Conservation (phyloP, 805 yeast genomes). For the Lachancea meyersii region DNA sequence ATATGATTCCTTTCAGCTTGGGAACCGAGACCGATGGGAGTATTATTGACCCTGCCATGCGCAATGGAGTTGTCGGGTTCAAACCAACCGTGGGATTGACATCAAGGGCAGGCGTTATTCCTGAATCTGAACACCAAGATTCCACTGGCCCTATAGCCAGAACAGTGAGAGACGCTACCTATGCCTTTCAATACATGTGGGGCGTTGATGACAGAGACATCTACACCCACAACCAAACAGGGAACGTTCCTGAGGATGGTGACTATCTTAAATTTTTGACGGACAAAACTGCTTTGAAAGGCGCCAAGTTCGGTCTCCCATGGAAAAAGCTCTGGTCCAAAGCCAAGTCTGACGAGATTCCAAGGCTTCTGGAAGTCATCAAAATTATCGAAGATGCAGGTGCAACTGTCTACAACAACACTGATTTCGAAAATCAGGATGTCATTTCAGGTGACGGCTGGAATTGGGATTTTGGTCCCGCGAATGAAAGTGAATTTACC, state of each 20-base stretch:
- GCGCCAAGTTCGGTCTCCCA: constrained; percentile 30
- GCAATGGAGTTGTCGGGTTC: constrained; percentile 27
- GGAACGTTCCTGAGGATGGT: constrained; percentile 28
- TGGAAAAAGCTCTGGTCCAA: constrained; percentile 28
- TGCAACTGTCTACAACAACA: constrained; percentile 28
- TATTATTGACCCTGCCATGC: constrained; percentile 26
- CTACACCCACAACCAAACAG: constrained; percentile 25
- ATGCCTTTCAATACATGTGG: constrained; percentile 28
- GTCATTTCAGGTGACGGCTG: constrained; percentile 28
- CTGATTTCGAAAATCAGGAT: constrained; percentile 23
- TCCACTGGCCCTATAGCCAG: constrained; percentile 27
- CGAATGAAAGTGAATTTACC: constrained; percentile 29
- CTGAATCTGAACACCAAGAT: constrained; percentile 30
- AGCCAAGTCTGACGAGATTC: constrained; percentile 15
- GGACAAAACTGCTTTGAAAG: constrained; percentile 24
- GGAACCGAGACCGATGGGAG: constrained; percentile 32
- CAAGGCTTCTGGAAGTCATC: constrained; percentile 17
- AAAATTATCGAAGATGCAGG: constrained; percentile 22
- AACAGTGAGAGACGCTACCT: constrained; percentile 27
- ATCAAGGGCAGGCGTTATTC: constrained; percentile 27
- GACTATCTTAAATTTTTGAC: constrained; percentile 24
- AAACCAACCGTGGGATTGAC: constrained; percentile 30
- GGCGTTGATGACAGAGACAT: constrained; percentile 26
- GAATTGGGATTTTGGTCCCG: constrained; percentile 29
- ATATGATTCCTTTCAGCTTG: constrained; percentile 26